A percentile compares a stretch with the other conserved stretches of the same genome.
phyloP scores from a whole-genome alignment of 768 basidiomycete genomes.

The Russula virescens region DNA sequence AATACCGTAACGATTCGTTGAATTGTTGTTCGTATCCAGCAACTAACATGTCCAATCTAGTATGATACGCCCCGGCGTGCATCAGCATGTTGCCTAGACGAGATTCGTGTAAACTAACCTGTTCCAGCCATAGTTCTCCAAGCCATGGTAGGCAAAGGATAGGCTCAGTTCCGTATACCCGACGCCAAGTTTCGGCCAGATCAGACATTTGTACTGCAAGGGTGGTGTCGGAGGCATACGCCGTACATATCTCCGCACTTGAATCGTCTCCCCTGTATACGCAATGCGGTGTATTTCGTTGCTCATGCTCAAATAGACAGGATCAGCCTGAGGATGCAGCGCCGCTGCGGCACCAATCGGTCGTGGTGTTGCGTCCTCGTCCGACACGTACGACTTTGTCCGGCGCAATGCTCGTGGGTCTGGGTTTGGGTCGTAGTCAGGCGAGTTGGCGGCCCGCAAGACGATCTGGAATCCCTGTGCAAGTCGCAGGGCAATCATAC shows the following conservation, averaged over 20 bases:
- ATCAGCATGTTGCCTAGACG: not conserved
- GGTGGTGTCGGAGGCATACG: conserved; percentile 58
- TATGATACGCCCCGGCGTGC: not conserved
- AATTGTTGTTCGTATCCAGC: conserved; percentile 78
- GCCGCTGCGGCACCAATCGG: conserved; percentile 63
- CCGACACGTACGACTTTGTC: conserved; percentile 51
- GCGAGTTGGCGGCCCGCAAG: conserved; percentile 39
- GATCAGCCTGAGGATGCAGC: conserved; percentile 51
- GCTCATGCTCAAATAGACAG: conserved; percentile 89
- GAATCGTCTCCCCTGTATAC: conserved; percentile 86
- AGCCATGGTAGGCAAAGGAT: conserved; percentile 68
- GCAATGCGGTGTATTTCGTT: conserved; percentile 93
- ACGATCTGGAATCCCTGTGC: conserved; percentile 96
- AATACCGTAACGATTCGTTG: conserved; percentile 80
- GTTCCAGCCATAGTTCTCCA: conserved; percentile 86
- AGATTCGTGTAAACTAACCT: conserved; percentile 39
- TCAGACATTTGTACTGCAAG: conserved; percentile 79
- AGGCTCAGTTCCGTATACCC: conserved; percentile 80
- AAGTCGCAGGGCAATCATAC: conserved; percentile 88
- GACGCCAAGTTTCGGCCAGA: conserved; percentile 88
- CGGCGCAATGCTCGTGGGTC: conserved; percentile 37
- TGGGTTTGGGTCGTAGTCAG: conserved; percentile 31
- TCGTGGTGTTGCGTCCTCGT: conserved; percentile 48
- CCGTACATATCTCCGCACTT: conserved; percentile 81
- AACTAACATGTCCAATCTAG: conserved; percentile 78